Conservation (phyloP, 2,329 filamentous ascomycete species). For the Parastagonospora nodorum region DNA sequence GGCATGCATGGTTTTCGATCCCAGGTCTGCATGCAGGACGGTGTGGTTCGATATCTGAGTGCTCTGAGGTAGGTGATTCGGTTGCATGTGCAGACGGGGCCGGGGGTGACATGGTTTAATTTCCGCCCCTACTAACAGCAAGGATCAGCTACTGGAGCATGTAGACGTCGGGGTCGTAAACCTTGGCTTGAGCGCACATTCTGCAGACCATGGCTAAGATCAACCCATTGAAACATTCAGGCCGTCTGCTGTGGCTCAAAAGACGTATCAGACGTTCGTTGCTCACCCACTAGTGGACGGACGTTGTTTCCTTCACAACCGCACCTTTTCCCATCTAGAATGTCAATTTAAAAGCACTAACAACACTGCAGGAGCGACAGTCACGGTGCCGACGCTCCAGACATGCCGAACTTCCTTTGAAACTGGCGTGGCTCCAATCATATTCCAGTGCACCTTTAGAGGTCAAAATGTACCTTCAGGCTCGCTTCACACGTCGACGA, state of each 20-base stretch:
- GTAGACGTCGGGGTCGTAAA: no score
- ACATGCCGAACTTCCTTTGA: no score
- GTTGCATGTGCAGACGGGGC: constrained; percentile 5
- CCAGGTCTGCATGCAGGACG: constrained; percentile 7
- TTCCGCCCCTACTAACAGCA: constrained; percentile 3
- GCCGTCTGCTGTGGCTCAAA: background rate
- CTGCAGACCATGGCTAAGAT: background rate
- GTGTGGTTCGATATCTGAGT: constrained; percentile 6
- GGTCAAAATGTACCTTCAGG: no score
- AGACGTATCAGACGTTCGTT: background rate
- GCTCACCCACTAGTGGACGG: background rate
- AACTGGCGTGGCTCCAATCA: no score
- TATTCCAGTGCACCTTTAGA: no score
- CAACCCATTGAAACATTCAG: background rate
- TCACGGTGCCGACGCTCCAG: background rate
- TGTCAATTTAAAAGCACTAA: background rate
- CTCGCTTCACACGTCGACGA: no score
- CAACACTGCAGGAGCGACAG: background rate
- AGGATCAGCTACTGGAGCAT: background rate
- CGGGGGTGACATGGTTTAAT: constrained; percentile 5
- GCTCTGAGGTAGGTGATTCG: constrained; percentile 10
- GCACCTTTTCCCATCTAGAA: background rate
- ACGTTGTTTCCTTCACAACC: background rate
- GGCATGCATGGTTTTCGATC: constrained; percentile 6
- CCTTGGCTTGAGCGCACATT: no score